phyloP scores from a whole-genome alignment of 441 rosid genomes.

The Croton laevigatus region DNA sequence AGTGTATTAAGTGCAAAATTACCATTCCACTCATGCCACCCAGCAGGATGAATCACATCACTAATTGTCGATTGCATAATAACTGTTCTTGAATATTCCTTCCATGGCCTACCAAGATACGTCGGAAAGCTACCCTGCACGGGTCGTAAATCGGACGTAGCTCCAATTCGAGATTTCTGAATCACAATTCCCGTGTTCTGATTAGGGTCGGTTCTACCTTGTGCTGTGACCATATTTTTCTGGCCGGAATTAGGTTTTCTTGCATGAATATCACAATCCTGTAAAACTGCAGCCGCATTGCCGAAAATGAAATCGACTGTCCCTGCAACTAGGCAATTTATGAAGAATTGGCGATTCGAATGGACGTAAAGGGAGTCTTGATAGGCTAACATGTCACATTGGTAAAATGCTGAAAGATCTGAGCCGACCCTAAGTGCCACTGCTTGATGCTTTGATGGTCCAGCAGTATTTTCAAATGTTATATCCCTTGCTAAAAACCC shows the following conservation, averaged over 20 bases:
- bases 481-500: constrained; percentile 64
- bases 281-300: constrained; percentile 62
- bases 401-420: constrained; percentile 60
- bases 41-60: constrained; percentile 43
- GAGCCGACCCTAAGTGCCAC: constrained; percentile 77
- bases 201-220: constrained; percentile 71
- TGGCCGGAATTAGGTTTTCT: constrained; percentile 64
- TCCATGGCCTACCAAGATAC: constrained; percentile 92
- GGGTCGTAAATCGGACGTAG: constrained; percentile 45
- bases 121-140: constrained; percentile 51
- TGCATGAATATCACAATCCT: constrained; percentile 76
- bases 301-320: constrained; percentile 85
- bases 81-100: constrained; percentile 69
- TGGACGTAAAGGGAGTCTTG: constrained; percentile 86
- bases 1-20: constrained; percentile 44
- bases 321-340: constrained; percentile 56
- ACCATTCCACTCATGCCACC: constrained; percentile 68
- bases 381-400: constrained; percentile 66
- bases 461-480: constrained; percentile 77
- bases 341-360: constrained; percentile 63
- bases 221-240: constrained; percentile 80
- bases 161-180: constrained; percentile 56
- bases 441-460: constrained; percentile 84
- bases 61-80: constrained; percentile 58
- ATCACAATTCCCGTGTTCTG: constrained; percentile 80